Conservation (phyloP, 768 basidiomycete species). For the Trametes villosa region DNA sequence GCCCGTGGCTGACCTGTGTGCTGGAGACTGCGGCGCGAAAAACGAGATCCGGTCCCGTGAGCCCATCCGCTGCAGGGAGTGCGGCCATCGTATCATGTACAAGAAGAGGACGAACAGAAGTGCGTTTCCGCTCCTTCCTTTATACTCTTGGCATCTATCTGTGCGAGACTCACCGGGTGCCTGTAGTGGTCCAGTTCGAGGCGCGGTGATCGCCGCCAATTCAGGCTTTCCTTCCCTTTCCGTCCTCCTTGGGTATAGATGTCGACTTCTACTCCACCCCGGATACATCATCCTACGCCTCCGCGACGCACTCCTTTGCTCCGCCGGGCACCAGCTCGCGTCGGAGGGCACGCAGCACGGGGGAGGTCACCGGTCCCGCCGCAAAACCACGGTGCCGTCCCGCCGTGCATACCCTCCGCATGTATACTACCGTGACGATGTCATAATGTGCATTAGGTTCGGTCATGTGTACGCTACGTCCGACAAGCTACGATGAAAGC, state of each 20-base stretch:
- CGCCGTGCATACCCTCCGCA: slow-evolving; percentile 4
- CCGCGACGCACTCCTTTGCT: background rate
- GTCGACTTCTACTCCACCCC: background rate
- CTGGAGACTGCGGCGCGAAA: slow-evolving; percentile 83
- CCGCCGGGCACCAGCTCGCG: background rate
- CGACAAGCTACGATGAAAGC: slow-evolving; percentile 19
- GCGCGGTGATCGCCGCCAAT: slow-evolving; percentile 55
- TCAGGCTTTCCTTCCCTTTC: slow-evolving; percentile 3
- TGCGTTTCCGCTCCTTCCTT: slow-evolving; percentile 45
- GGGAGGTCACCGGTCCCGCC: background rate
- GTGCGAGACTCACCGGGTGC: slow-evolving; percentile 10
- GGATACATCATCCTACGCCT: background rate
- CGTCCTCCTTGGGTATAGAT: slow-evolving; percentile 4
- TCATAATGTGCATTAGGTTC: slow-evolving; percentile 23
- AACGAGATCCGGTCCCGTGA: slow-evolving; percentile 91
- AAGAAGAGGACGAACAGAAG: slow-evolving; percentile 95
- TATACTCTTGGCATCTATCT: background rate
- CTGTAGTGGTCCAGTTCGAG: slow-evolving; percentile 81
- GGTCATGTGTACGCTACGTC: slow-evolving; percentile 18
- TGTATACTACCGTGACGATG: slow-evolving; percentile 19
- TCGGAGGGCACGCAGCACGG: background rate
- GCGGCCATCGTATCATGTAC: slow-evolving; percentile 98
- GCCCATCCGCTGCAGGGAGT: slow-evolving; percentile 94
- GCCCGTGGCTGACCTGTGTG: slow-evolving; percentile 3
- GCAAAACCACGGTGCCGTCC: slow-evolving; percentile 14